Evolutionary conservation across 2,329 filamentous ascomycete genomes (phyloP).

Genomic region (Hypoxylon sp.): DNA sequence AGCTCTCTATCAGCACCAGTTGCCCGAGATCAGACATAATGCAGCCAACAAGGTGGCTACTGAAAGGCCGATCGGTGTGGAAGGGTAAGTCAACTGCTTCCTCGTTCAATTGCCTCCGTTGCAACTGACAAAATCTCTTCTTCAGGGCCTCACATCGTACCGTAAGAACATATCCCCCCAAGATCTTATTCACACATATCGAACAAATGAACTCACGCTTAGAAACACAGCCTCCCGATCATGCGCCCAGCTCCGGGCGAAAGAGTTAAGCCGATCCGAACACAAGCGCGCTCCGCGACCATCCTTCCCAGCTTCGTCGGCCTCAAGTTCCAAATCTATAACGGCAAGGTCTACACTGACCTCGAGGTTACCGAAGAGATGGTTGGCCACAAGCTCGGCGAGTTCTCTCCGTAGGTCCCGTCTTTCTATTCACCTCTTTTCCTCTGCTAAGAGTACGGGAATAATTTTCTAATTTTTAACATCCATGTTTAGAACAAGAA

Average conservation of each 20-base stretch:
- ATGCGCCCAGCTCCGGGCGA: slow-evolving; percentile 72
- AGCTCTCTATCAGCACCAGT: slow-evolving; percentile 29
- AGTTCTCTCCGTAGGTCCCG: slow-evolving; percentile 84
- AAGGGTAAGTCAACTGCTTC: slow-evolving; percentile 49
- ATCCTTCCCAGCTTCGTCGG: slow-evolving; percentile 95
- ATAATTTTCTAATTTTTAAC: neutral
- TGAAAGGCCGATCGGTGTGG: slow-evolving; percentile 57
- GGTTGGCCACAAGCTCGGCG: slow-evolving; percentile 95
- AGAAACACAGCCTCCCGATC: slow-evolving; percentile 71
- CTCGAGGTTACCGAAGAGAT: slow-evolving; percentile 92
- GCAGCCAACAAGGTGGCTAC: slow-evolving; percentile 57
- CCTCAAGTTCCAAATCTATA: slow-evolving; percentile 90
- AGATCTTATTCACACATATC: neutral
- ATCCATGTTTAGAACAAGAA: slow-evolving; percentile 64
- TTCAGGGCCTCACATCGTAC: slow-evolving; percentile 78
- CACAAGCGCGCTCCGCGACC: slow-evolving; percentile 88
- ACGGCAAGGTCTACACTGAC: slow-evolving; percentile 89
- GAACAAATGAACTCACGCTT: slow-evolving; percentile 1
- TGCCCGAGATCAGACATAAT: slow-evolving; percentile 48
- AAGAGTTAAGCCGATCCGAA: slow-evolving; percentile 80
- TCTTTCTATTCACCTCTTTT: neutral
- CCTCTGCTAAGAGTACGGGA: neutral
- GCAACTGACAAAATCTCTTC: slow-evolving; percentile 9
- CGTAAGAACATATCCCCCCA: slow-evolving; percentile 66
- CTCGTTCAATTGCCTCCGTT: neutral